Evolutionary conservation across 129 eudicot species (phyloP).

Genomic region (Helianthus tuberosus): DNA sequence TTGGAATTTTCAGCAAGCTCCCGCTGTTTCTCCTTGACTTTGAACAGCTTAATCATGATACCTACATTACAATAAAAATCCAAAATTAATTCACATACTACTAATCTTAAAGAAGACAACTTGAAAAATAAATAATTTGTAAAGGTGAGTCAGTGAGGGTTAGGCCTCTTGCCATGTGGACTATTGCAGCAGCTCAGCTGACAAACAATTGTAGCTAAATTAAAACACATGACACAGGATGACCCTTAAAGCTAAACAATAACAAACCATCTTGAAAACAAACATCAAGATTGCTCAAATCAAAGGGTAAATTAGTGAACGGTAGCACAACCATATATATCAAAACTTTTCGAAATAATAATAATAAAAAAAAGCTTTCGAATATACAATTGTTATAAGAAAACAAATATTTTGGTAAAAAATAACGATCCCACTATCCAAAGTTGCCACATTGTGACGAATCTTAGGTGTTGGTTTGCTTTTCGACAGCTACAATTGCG

Average conservation of each 20-base stretch:
- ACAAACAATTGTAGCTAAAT: background rate
- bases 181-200: background rate
- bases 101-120: background rate
- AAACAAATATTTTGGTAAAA: no score
- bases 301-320: background rate
- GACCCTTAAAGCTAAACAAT: background rate
- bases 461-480: slow-evolving; percentile 33
- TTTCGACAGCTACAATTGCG: slow-evolving; percentile 7
- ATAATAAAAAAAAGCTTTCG: no score
- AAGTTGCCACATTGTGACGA: slow-evolving; percentile 2
- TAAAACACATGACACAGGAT: background rate
- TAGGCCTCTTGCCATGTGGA: background rate
- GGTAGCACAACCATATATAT: no score
- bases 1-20: slow-evolving; percentile 81
- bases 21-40: slow-evolving; percentile 82
- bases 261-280: slow-evolving; percentile 6
- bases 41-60: slow-evolving; percentile 78
- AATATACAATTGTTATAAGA: no score
- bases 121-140: background rate
- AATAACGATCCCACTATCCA: no score
- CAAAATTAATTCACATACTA: background rate
- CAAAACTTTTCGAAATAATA: no score
- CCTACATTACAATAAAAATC: slow-evolving; percentile 24
- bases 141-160: background rate
- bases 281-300: slow-evolving; percentile 12